Percentiles rank a stretch among this genome's conserved stretches.
phyloP scores from a whole-genome alignment of 192 early-diverging fungal genomes.

The Dimargaris xerosporica region DNA sequence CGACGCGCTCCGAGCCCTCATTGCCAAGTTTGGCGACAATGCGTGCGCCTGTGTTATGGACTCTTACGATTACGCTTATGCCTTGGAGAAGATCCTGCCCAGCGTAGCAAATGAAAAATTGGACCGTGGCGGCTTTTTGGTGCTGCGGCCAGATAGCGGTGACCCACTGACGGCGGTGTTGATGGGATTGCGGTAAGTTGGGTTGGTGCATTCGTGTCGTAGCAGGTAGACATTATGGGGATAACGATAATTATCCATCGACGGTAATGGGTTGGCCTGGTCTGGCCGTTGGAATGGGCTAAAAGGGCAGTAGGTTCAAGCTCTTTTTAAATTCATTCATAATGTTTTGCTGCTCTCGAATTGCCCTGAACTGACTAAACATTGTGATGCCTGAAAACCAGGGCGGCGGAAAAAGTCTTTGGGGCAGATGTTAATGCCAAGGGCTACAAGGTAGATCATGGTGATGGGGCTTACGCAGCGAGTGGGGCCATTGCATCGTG shows the following conservation, averaged over 20 bases:
- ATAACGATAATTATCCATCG: not conserved
- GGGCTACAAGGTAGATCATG: slow-evolving; percentile 47
- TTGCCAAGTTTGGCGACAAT: slow-evolving; percentile 51
- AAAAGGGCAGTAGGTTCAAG: too few species aligned
- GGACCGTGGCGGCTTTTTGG: slow-evolving; percentile 60
- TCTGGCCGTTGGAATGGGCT: not conserved
- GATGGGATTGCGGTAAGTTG: slow-evolving; percentile 41
- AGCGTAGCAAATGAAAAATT: slow-evolving; percentile 45
- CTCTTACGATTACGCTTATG: slow-evolving; percentile 68
- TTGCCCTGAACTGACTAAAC: not conserved
- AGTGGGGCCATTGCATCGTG: not conserved
- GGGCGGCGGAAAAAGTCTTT: slow-evolving; percentile 58
- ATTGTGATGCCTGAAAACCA: slow-evolving; percentile 11
- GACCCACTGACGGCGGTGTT: slow-evolving; percentile 64
- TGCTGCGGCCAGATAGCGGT: slow-evolving; percentile 75
- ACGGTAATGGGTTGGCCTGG: not conserved
- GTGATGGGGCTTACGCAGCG: not conserved
- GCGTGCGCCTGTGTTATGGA: slow-evolving; percentile 84
- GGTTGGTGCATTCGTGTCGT: not conserved
- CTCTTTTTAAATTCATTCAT: not conserved
- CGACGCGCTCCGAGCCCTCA: slow-evolving; percentile 48
- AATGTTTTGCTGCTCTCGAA: not conserved
- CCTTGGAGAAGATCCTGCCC: slow-evolving; percentile 59
- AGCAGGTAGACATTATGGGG: not conserved
- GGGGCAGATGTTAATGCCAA: slow-evolving; percentile 49